Evolutionary conservation across 805 yeast species (phyloP).

Genomic region (Wickerhamiella sergipiensis): DNA sequence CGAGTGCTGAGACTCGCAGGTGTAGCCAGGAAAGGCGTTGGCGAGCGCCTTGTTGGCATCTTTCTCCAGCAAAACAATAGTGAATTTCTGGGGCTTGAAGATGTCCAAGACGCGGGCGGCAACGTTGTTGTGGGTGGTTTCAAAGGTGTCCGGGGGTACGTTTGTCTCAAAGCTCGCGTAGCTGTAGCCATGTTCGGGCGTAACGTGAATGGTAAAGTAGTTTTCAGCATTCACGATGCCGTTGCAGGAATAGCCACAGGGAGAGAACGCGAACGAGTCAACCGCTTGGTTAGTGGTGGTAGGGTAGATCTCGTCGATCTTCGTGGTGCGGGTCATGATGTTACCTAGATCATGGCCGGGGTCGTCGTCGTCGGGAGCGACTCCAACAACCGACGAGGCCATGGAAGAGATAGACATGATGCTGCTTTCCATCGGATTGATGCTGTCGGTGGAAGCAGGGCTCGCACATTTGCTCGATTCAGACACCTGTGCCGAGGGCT

Average conservation of each 20-base stretch:
- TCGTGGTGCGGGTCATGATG: slow-evolving; percentile 48
- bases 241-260: slow-evolving; percentile 92
- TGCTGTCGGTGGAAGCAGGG: slow-evolving; percentile 14
- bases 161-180: slow-evolving; percentile 94
- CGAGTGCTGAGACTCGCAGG: slow-evolving; percentile 12
- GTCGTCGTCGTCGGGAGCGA: slow-evolving; percentile 38
- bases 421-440: slow-evolving; percentile 18
- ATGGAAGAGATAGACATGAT: slow-evolving; percentile 21
- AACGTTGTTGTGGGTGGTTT: slow-evolving; percentile 37
- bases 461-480: not conserved
- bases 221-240: slow-evolving; percentile 48
- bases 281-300: slow-evolving; percentile 26
- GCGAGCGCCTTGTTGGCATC: not conserved
- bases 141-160: slow-evolving; percentile 37
- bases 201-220: slow-evolving; percentile 79
- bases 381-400: slow-evolving; percentile 19
- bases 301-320: slow-evolving; percentile 48
- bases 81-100: slow-evolving; percentile 65
- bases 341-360: slow-evolving; percentile 77
- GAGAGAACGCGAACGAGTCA: slow-evolving; percentile 83
- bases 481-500: not conserved
- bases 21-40: slow-evolving; percentile 6
- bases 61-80: slow-evolving; percentile 27
- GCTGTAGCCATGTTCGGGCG: slow-evolving; percentile 90
- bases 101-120: slow-evolving; percentile 44